Evolutionary conservation across 805 yeast genomes (phyloP).

Genomic region (Wickerhamiella sergipiensis): DNA sequence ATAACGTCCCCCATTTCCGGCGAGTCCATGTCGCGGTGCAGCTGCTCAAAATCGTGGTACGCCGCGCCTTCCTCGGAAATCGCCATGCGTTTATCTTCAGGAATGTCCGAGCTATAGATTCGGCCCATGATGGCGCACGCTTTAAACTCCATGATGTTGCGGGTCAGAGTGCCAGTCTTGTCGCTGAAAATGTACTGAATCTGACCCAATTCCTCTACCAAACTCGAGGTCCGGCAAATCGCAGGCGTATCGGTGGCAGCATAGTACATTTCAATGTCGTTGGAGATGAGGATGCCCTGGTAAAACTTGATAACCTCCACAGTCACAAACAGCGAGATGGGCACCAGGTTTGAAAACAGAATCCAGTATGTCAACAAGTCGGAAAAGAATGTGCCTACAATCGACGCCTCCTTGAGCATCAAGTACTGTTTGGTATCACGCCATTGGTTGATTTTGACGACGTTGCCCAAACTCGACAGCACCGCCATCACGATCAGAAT

Average conservation of each 20-base stretch:
- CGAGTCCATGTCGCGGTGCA: conserved; percentile 35
- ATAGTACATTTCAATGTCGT: conserved; percentile 87
- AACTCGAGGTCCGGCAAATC: conserved; percentile 83
- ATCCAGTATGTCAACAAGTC: conserved; percentile 93
- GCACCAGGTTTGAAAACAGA: conserved; percentile 90
- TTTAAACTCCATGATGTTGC: conserved; percentile 94
- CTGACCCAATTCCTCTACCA: conserved; percentile 95
- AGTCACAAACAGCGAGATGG: conserved; percentile 90
- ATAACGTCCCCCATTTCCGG: conserved; percentile 35
- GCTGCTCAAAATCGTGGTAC: conserved; percentile 52
- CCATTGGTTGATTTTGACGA: conserved; percentile 49
- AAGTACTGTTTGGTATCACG: conserved; percentile 47
- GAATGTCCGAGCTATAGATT: conserved; percentile 75
- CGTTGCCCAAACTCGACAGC: conserved; percentile 80
- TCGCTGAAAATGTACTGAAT: conserved; percentile 93
- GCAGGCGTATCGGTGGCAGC: conserved; percentile 86
- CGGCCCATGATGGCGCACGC: conserved; percentile 87
- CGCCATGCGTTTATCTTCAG: conserved; percentile 72
- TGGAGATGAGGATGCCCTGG: conserved; percentile 86
- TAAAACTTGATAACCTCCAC: conserved; percentile 91
- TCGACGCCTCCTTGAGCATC: conserved; percentile 51
- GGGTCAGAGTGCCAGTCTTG: conserved; percentile 91
- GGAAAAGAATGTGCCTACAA: conserved; percentile 59
- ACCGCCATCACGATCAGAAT: conserved; percentile 63
- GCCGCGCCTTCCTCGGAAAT: conserved; percentile 77